phyloP scores from a whole-genome alignment of 148 eudicot genomes.

The Camellia lanceoleosa region DNA sequence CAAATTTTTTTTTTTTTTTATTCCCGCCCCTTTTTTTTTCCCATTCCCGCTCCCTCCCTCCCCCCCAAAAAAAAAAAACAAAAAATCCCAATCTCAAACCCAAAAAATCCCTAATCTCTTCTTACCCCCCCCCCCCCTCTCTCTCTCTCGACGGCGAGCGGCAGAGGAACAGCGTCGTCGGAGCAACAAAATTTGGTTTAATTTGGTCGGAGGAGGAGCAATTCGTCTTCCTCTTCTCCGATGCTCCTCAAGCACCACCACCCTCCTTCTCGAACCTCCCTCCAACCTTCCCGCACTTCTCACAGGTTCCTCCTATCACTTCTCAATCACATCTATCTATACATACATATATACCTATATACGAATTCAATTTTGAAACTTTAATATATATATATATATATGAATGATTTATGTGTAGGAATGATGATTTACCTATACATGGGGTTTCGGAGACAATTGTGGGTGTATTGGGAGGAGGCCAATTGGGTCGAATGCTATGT shows the following conservation, averaged over 20 bases:
- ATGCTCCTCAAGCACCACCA: not conserved
- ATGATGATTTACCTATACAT: constrained; percentile 35
- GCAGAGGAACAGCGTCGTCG: too few relatives aligned
- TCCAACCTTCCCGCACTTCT: not conserved
- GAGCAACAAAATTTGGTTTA: too few relatives aligned
- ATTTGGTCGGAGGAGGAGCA: too few relatives aligned
- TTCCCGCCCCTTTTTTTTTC: too few relatives aligned
- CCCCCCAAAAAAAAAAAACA: too few relatives aligned
- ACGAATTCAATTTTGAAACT: not conserved
- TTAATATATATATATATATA: not conserved
- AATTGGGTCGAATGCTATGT: constrained; percentile 88
- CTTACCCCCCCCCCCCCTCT: too few relatives aligned
- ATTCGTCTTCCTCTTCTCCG: not conserved
- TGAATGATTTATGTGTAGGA: constrained; percentile 25
- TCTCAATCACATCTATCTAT: not conserved
- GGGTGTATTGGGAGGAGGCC: constrained; percentile 98
- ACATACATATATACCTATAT: not conserved
- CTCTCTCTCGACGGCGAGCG: too few relatives aligned
- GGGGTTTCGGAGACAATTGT: constrained; percentile 77
- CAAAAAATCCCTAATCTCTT: too few relatives aligned
- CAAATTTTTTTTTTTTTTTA: too few relatives aligned
- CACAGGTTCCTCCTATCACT: not conserved
- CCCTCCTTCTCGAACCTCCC: constrained; percentile 10
- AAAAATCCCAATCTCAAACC: too few relatives aligned
- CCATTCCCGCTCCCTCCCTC: too few relatives aligned